Evolutionary conservation across 1,284 basidiomycete genomes (phyloP), one percentile per base, ranked within the genome.

Genomic region (Ustanciosporium gigantosporum): DNA sequence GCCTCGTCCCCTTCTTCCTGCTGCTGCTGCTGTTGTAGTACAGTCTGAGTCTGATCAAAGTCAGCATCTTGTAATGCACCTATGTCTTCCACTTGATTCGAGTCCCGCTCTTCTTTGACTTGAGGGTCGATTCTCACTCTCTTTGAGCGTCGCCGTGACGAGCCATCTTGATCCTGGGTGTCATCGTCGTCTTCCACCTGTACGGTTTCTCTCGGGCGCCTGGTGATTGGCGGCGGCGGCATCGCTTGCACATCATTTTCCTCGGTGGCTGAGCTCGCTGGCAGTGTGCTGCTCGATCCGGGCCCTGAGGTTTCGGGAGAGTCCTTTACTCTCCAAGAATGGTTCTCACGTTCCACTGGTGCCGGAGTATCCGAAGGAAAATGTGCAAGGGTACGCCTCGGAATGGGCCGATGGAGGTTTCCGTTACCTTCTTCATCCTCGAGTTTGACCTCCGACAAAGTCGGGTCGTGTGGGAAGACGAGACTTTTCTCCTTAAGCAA

Each of bases 401-500:
- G 61, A 21, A 66, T 66, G 2, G 56, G 61, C 14, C 50, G 60
- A 34, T 74, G 67, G 19, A 67, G 37, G 24, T 62, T 68, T 4
- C 44, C 59, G 24, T 62, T 68, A 4, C 44, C 59, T 4, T 61
- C 67, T 9, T 62, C 59, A 15, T 70, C 68, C 20, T 70, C 67
- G 16, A 65, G 35, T 32, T 57, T 68, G 22, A 69, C 59, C 20
- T 48, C 44, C 3, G 41, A 50, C 16, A 51, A 36, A 5, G 40
- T 62, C 2, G 59, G 57, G 25, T 61, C 51, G 16, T 20, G 29
- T 8, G 61, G 62, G 23, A 66, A 59, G 9, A 56, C 34, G 16
- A 61, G 42, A 17, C 48, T 56, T 39, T 64, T 61, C 22, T 66
- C 61, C 36, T 67, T 58, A 50, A 79, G 62, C 19, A 80, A 46